phyloP scores from a whole-genome alignment of 108 stramenopile genomes.

The Chaetoceros muelleri region DNA sequence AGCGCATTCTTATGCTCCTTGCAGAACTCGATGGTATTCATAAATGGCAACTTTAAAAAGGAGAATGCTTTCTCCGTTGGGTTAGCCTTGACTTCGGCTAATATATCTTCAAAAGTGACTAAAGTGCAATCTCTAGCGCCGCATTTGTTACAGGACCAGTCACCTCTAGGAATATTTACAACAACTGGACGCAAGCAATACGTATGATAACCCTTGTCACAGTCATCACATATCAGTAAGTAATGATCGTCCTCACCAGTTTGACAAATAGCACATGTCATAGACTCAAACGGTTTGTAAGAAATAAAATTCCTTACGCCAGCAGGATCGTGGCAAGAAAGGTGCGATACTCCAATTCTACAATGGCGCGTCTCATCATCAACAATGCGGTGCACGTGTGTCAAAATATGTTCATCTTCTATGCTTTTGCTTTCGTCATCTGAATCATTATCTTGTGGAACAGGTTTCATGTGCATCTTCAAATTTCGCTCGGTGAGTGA shows the following conservation, averaged over 20 bases:
- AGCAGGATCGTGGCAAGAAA: slow-evolving; percentile 1
- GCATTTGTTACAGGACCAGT: slow-evolving; percentile 25
- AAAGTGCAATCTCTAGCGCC: slow-evolving; percentile 6
- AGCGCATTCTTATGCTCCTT: slow-evolving; percentile 20
- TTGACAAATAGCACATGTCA: slow-evolving; percentile 16
- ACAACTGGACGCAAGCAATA: slow-evolving; percentile 38
- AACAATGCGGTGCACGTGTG: slow-evolving; percentile 8
- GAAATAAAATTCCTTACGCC: neutral
- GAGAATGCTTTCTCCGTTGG: slow-evolving; percentile 5
- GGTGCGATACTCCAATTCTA: neutral
- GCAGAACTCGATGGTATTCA: slow-evolving; percentile 11
- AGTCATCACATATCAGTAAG: slow-evolving; percentile 26
- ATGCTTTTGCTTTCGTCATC: neutral
- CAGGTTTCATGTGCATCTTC: neutral
- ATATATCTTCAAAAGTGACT: slow-evolving; percentile 14
- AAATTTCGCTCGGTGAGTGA: neutral
- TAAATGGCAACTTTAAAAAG: slow-evolving; percentile 23
- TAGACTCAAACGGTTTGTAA: neutral
- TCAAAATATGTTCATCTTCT: neutral
- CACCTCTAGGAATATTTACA: slow-evolving; percentile 30
- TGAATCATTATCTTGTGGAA: neutral
- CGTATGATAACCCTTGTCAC: slow-evolving; percentile 32
- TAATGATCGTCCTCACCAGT: slow-evolving; percentile 25
- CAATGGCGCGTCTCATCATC: slow-evolving; percentile 15
- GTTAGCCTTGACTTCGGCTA: neutral